Evolutionary conservation across 192 early-diverging fungal species (phyloP), one percentile per base, ranked within the genome.

Genomic region (Podila horticola): DNA sequence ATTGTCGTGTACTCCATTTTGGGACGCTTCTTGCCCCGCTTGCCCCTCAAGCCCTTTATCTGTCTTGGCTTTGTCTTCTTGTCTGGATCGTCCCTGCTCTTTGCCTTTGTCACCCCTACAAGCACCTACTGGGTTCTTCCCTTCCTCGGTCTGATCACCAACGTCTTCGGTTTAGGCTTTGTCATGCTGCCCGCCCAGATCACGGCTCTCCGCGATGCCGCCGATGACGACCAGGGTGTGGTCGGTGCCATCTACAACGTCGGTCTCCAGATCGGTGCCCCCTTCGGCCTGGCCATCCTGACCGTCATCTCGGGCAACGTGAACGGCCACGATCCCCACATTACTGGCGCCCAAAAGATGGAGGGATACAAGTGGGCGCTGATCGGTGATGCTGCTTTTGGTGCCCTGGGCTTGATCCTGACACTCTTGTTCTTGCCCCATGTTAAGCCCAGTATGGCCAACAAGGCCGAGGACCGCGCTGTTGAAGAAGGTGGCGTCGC

Each of bases 211-310:
- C 60, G 62, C 24, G 77, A 81, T 41, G 77, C 77, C 7, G 66
- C 70, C 1, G 77, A 81, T 55, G 77, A 73, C n/a, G 77, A 81
- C 57, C 77, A 81, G 57, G 77, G 77, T 30, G 77, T 81, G 5
- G 77, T 81, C 0, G 77, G 77, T 6, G 83, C 83, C 22, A 74
- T 84, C 26, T 84, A 84, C 58, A 84, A 81, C 26, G 71, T 81
- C 15, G 77, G 77, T 10, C 67, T 81, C 33, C 77, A 81, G 74
- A 74, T 84, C 8, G 83, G 83, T 50, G 68, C 76, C 17, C 75
- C 76, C 28, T 74, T 84, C 12, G 83, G 83, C 30, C 51, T 81
- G 5, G 83, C 83, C 6, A 81, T 84, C 30, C 50, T 84, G 69
- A 81, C 83, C 7, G 83, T 79, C 28, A 72, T 81, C 33, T 81